phyloP scores from a whole-genome alignment of 1,139 yeast genomes.

The Taphrina wiesneri region DNA sequence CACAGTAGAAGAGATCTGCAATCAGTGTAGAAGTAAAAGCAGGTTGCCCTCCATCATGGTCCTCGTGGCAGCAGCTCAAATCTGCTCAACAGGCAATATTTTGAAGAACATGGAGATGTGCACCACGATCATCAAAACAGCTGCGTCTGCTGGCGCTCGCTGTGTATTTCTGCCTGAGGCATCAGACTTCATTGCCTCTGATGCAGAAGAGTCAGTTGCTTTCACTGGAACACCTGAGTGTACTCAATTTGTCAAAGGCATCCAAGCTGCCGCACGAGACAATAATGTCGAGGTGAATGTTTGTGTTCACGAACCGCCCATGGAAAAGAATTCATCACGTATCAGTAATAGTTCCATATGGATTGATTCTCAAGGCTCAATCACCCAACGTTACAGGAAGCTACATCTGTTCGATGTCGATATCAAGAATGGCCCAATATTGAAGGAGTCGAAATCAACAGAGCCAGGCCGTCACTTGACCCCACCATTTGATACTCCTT shows the following conservation, averaged over 20 bases:
- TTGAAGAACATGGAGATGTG: constrained; percentile 59
- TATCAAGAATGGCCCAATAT: constrained; percentile 57
- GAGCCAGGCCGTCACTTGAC: constrained; percentile 68
- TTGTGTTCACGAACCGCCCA: constrained; percentile 80
- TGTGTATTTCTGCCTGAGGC: constrained; percentile 90
- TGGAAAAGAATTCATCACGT: constrained; percentile 39
- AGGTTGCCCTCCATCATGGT: constrained; percentile 49
- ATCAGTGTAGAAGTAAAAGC: neutral
- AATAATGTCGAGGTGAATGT: constrained; percentile 52
- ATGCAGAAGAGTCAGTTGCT: constrained; percentile 60
- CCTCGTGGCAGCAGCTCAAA: constrained; percentile 79
- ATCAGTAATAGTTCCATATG: constrained; percentile 61
- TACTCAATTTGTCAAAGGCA: constrained; percentile 54
- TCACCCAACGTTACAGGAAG: constrained; percentile 73
- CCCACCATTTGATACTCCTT: constrained; percentile 60
- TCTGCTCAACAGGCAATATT: constrained; percentile 71
- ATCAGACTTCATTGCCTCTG: constrained; percentile 72
- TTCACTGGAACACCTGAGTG: constrained; percentile 57
- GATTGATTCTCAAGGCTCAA: constrained; percentile 63
- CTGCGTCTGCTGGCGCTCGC: constrained; percentile 50
- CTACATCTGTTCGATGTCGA: constrained; percentile 88
- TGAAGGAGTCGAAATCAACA: constrained; percentile 75
- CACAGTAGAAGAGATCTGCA: neutral
- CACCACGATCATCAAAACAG: constrained; percentile 54
- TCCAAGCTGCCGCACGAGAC: constrained; percentile 53